Evolutionary conservation across 495 filamentous ascomycete genomes (phyloP), one percentile per base, ranked within the genome.

Genomic region (Xylaria telfairii): DNA sequence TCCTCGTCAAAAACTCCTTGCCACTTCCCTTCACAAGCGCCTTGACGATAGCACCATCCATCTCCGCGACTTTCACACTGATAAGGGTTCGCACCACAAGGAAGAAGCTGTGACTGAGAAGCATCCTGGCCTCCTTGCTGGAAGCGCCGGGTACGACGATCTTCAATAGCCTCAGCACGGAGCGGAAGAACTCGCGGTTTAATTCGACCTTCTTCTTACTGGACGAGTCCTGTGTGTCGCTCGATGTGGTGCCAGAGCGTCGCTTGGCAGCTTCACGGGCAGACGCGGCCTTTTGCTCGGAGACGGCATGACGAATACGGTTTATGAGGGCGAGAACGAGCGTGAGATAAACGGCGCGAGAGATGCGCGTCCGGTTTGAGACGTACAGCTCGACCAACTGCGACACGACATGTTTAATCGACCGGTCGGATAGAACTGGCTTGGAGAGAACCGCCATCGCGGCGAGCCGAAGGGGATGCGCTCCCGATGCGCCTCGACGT

Each of bases 171-270:
- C 90, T 86, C 71, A 94, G 84, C 74, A 99, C 78, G 70, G 92
- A 93, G 77, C 90, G 90, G 83, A 99, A 96, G 85, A 99, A 99
- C 79, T 98, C 96, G 66, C 93, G 87, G 75, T 99, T 97, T 59
- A 99, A 83, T 83, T 96, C 96, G 21, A 97, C 93, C 82, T 92
- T 94, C 84, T 94, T 95, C 76, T 87, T 88, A 71, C 86, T 86
- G 73, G 81, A 75, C 17, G 75, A 81, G n/a, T 80, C 79, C 7
- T 76, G 80, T 32, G 81, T 77, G 63, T 78, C 81, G 49, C 76
- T 81, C 32, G 87, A 81, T 12, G 84, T 85, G 44, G 85, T 89
- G 47, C 89, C 91, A 6, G 81, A 83, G 19, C 85, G 83, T 37
- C 88, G 88, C 69, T 89, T 78, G 73, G 89, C 88, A 2, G 89